These are phyloP conservation scores for Cicer yamashitae DNA, from an alignment of 306 rosid species.

Conservation along the genomic window DNA sequence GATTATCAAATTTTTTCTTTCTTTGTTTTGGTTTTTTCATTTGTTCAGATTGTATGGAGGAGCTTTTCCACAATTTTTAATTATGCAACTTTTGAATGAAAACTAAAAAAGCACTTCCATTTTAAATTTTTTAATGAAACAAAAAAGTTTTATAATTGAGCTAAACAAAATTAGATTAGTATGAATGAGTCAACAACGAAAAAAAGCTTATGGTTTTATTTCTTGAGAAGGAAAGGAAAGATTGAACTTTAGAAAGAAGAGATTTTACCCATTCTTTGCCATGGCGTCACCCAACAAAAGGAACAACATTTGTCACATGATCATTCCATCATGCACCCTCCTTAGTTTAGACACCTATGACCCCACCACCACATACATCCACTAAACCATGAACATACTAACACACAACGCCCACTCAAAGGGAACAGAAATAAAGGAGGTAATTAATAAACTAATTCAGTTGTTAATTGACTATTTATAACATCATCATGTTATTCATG, in stretches of 20 bases:
- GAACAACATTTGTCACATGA: conserved; percentile 46
- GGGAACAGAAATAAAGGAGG: conserved; percentile 27
- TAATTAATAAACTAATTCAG: conserved; percentile 32
- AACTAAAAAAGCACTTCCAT: conserved; percentile 43
- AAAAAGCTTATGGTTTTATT: conserved; percentile 13
- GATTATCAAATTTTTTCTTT: not conserved
- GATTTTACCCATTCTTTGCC: conserved; percentile 34
- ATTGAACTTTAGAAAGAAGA: conserved; percentile 39
- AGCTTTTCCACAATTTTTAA: conserved; percentile 47
- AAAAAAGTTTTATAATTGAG: conserved; percentile 31
- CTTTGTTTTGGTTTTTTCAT: not conserved
- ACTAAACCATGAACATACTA: conserved; percentile 3
- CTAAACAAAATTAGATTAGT: conserved; percentile 25
- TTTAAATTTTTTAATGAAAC: conserved; percentile 26
- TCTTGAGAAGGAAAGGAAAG: conserved; percentile 34
- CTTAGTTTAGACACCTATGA: conserved; percentile 39
- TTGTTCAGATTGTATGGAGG: conserved; percentile 42
- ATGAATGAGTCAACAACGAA: conserved; percentile 12
- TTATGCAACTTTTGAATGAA: conserved; percentile 44
- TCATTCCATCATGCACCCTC: conserved; percentile 44
- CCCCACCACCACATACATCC: conserved; percentile 47
- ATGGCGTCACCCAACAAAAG: conserved; percentile 55
- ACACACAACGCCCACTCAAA: conserved; percentile 31
- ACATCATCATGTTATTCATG: conserved; percentile 35
- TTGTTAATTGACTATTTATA: conserved; percentile 38